These are phyloP conservation scores for Yamadazyma tumulicola DNA, from an alignment of 805 yeast genomes.

Conservation along the genomic window DNA sequence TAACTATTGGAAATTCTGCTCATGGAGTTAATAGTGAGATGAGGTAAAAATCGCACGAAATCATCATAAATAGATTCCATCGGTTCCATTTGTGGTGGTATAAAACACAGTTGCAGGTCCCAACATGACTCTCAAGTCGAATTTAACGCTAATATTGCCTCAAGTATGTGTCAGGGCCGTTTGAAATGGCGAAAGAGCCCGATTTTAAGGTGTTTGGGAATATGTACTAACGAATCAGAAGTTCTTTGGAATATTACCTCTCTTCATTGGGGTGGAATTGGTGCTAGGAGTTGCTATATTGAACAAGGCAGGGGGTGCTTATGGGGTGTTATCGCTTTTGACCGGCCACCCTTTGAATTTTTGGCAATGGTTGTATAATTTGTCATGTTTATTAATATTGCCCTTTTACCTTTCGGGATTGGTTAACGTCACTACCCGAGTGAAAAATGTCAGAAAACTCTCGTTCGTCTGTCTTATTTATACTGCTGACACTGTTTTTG, in stretches of 20 bases:
- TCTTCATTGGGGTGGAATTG: slow-evolving; percentile 84
- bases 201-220: too few relatives aligned
- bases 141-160: slow-evolving; percentile 6
- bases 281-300: slow-evolving; percentile 71
- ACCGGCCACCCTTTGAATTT: slow-evolving; percentile 85
- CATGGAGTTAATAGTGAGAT: background rate
- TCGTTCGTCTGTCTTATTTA: slow-evolving; percentile 64
- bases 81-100: too few relatives aligned
- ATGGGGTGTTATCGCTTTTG: slow-evolving; percentile 79
- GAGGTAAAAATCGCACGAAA: slow-evolving; percentile 1
- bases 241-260: slow-evolving; percentile 70
- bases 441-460: slow-evolving; percentile 56
- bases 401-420: slow-evolving; percentile 67
- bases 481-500: slow-evolving; percentile 62
- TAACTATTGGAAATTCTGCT: background rate
- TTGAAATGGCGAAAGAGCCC: background rate
- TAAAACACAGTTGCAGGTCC: background rate
- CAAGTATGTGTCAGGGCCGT: slow-evolving; percentile 4
- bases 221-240: slow-evolving; percentile 35
- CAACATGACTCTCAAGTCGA: slow-evolving; percentile 3
- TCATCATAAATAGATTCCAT: background rate
- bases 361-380: slow-evolving; percentile 78
- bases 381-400: slow-evolving; percentile 58
- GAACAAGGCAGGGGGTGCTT: slow-evolving; percentile 86
- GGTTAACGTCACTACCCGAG: slow-evolving; percentile 28